Conservation (phyloP, 2,329 filamentous ascomycete species). For the Calycina herbarum region DNA sequence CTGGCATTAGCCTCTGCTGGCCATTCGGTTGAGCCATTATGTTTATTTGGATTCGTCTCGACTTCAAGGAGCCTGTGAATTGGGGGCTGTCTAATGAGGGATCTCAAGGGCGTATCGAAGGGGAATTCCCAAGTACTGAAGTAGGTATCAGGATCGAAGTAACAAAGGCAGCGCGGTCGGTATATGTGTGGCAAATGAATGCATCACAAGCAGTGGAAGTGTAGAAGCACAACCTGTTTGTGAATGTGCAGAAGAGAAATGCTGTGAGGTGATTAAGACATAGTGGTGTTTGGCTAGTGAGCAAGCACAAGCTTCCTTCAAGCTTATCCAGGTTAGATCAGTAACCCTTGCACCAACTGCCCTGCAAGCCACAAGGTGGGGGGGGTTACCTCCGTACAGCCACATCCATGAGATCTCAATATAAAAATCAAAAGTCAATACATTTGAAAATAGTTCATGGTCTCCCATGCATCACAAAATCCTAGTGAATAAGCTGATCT, state of each 20-base stretch:
- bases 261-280: background rate
- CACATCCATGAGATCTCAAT: background rate
- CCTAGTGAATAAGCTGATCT: background rate
- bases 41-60: background rate
- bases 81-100: background rate
- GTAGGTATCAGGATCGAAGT: background rate
- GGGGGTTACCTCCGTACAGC: background rate
- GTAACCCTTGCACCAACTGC: background rate
- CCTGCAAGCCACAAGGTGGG: constrained; percentile 4
- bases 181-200: background rate
- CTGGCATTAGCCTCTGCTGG: constrained; percentile 7
- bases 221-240: background rate
- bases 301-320: background rate
- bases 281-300: background rate
- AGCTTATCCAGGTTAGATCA: too few relatives aligned
- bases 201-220: background rate
- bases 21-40: constrained; percentile 14
- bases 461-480: background rate
- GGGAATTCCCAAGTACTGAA: background rate
- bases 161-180: background rate
- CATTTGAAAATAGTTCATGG: background rate
- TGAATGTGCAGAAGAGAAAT: background rate
- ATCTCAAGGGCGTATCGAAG: background rate
- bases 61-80: background rate
- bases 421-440: background rate